These are phyloP conservation scores for Lachnellula arida DNA, from an alignment of 2,329 filamentous ascomycete species.

Conservation along the genomic window DNA sequence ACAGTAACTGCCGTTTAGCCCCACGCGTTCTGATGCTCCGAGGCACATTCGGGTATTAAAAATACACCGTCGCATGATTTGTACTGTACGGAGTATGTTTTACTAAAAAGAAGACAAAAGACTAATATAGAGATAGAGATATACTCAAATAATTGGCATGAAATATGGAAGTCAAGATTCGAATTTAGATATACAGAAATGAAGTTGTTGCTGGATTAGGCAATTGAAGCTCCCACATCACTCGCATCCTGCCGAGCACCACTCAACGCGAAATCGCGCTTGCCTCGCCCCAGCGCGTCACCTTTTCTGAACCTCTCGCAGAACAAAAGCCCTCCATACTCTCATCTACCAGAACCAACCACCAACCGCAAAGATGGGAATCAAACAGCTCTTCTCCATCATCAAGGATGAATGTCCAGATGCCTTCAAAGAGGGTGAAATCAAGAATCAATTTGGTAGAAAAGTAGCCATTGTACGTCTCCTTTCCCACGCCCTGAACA, in stretches of 20 bases:
- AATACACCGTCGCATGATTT: background rate
- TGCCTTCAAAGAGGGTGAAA: slow-evolving; percentile 92
- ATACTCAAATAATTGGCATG: background rate
- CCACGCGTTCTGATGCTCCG: background rate
- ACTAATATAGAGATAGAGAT: too few relatives aligned
- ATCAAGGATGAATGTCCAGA: slow-evolving; percentile 93
- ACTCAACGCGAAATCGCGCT: slow-evolving; percentile 23
- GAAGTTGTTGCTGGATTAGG: background rate
- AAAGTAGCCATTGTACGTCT: slow-evolving; percentile 89
- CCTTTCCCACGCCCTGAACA: background rate
- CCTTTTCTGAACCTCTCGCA: slow-evolving; percentile 1
- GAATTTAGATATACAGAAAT: background rate
- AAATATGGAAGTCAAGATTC: background rate
- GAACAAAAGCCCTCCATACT: background rate
- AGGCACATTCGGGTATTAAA: slow-evolving; percentile 1
- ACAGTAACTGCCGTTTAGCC: background rate
- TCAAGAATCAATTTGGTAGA: slow-evolving; percentile 97
- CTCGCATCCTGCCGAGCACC: background rate
- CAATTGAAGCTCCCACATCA: background rate
- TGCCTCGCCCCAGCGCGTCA: slow-evolving; percentile 16
- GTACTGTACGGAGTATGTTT: too few relatives aligned
- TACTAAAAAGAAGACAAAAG: too few relatives aligned
- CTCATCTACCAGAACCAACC: background rate
- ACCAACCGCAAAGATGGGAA: slow-evolving; percentile 47
- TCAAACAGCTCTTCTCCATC: slow-evolving; percentile 72